Evolutionary conservation across 2,329 filamentous ascomycete genomes (phyloP).

Genomic region (Aspergillus brasiliensis): DNA sequence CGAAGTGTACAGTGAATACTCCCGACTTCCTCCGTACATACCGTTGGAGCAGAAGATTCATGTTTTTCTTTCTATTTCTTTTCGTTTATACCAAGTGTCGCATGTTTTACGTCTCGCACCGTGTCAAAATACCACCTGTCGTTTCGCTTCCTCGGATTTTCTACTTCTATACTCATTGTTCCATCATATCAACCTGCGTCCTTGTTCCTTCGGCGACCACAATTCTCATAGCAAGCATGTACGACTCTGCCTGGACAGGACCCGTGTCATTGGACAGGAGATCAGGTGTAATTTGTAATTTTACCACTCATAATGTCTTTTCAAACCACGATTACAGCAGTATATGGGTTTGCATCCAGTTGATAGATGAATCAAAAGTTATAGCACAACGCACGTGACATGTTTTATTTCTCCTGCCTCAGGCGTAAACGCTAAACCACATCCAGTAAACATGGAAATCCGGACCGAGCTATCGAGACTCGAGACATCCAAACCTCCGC

Average conservation of each 20-base stretch:
- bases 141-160: neutral
- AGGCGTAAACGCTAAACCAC: slow-evolving; percentile 23
- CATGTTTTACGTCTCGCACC: slow-evolving; percentile 1
- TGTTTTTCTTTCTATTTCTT: slow-evolving; percentile 8
- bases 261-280: slow-evolving; percentile 14
- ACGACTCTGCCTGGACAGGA: neutral
- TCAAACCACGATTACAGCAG: neutral
- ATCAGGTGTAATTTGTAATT: slow-evolving; percentile 25
- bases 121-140: slow-evolving; percentile 8
- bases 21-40: slow-evolving; percentile 17
- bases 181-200: neutral
- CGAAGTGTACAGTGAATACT: slow-evolving; percentile 30
- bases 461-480: slow-evolving; percentile 17
- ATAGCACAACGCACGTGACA: slow-evolving; percentile 13
- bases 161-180: slow-evolving; percentile 10
- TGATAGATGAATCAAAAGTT: neutral
- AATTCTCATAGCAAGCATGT: neutral
- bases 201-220: neutral
- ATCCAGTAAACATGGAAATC: slow-evolving; percentile 2
- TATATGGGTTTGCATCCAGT: neutral
- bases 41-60: slow-evolving; percentile 9
- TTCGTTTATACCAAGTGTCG: slow-evolving; percentile 1
- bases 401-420: neutral
- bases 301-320: slow-evolving; percentile 14
- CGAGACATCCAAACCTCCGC: slow-evolving; percentile 12